Conservation (phyloP, 495 filamentous ascomycete species). For the Podospora pseudocomata region DNA sequence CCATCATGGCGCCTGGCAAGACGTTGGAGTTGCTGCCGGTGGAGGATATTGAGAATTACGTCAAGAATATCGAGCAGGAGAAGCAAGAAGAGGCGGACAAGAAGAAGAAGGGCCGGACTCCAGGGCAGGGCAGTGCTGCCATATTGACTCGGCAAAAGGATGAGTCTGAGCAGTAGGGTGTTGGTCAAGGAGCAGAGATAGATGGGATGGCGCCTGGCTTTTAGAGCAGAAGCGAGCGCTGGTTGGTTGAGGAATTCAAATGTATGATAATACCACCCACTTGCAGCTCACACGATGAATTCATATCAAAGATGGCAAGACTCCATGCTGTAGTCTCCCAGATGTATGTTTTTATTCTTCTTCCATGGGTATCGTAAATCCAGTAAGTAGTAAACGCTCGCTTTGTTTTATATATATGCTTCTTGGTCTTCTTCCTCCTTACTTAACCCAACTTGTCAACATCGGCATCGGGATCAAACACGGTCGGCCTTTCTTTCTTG, state of each 20-base stretch:
- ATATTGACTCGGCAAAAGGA: constrained; percentile 66
- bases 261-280: constrained; percentile 6
- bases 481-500: constrained; percentile 48
- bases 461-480: constrained; percentile 69
- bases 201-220: neutral
- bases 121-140: constrained; percentile 71
- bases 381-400: neutral
- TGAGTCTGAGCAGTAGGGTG: constrained; percentile 32
- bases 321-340: too few relatives aligned
- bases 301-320: too few relatives aligned
- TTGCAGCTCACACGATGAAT: too few relatives aligned
- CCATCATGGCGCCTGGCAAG: constrained; percentile 95
- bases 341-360: neutral
- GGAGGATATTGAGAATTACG: constrained; percentile 92
- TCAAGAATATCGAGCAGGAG: constrained; percentile 97
- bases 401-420: neutral
- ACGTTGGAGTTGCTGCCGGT: constrained; percentile 88
- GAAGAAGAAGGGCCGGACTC: constrained; percentile 83
- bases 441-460: constrained; percentile 69
- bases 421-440: constrained; percentile 4
- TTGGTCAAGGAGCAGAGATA: neutral
- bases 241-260: neutral
- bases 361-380: neutral
- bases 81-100: constrained; percentile 97
- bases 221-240: neutral